Percentiles rank a stretch among this genome's conserved stretches.
These are phyloP conservation scores for Aspergillus conjunctus DNA, from an alignment of 495 filamentous ascomycete genomes.

Conservation along the genomic window DNA sequence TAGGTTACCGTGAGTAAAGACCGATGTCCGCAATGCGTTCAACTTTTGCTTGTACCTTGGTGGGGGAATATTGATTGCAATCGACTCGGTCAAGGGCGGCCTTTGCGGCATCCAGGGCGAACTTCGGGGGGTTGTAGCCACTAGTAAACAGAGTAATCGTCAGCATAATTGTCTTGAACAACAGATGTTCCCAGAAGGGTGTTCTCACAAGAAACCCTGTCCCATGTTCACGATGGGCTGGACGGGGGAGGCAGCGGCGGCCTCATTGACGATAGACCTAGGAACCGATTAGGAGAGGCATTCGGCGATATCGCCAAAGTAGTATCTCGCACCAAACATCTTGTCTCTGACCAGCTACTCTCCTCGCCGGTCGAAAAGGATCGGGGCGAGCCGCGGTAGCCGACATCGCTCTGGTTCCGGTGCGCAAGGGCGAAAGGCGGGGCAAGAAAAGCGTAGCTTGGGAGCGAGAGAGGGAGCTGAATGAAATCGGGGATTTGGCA, in stretches of 20 bases:
- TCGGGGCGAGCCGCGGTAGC: constrained; percentile 46
- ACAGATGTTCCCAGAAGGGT: constrained; percentile 1
- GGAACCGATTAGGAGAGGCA: constrained; percentile 15
- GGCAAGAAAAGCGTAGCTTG: constrained; percentile 20
- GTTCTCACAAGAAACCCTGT: constrained; percentile 82
- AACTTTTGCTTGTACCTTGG: constrained; percentile 56
- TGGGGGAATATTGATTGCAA: constrained; percentile 98
- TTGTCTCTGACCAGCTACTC: constrained; percentile 79
- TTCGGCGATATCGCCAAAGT: not conserved
- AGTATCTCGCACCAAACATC: constrained; percentile 79
- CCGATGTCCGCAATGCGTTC: constrained; percentile 2
- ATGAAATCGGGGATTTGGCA: constrained; percentile 9
- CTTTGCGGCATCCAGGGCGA: constrained; percentile 90
- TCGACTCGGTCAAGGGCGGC: constrained; percentile 87
- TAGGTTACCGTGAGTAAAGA: constrained; percentile 27
- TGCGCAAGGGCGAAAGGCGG: constrained; percentile 29
- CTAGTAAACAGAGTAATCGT: constrained; percentile 31
- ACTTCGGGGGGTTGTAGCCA: constrained; percentile 93
- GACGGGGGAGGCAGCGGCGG: constrained; percentile 75
- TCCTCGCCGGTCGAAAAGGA: constrained; percentile 68
- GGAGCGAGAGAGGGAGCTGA: constrained; percentile 11
- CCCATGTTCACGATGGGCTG: constrained; percentile 96
- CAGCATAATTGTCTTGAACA: not conserved
- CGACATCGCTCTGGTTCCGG: constrained; percentile 44
- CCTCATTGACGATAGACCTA: constrained; percentile 97